A percentile compares a stretch with the other conserved stretches of the same genome.
Conservation (phyloP, 2,329 filamentous ascomycete species). For the Pseudocercospora pini-densiflorae region DNA sequence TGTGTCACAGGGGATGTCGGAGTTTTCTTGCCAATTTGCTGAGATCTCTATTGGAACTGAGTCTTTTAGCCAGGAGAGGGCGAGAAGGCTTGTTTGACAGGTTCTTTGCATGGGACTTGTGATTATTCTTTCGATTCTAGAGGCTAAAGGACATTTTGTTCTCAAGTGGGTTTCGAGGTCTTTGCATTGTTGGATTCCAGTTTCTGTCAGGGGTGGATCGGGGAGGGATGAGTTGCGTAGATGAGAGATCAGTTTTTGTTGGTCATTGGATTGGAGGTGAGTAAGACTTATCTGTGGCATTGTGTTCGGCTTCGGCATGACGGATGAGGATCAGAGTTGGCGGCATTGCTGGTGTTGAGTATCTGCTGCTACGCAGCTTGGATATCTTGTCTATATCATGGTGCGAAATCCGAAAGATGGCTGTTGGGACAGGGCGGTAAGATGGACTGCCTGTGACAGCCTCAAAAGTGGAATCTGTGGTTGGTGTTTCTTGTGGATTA, state of each 20-base stretch:
- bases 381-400: background rate
- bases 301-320: constrained; percentile 52
- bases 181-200: constrained; percentile 47
- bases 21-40: constrained; percentile 66
- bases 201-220: constrained; percentile 49
- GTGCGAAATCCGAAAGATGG: no score
- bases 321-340: constrained; percentile 53
- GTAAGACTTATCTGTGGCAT: constrained; percentile 41
- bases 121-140: constrained; percentile 60
- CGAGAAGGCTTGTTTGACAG: constrained; percentile 65
- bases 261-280: background rate
- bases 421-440: background rate
- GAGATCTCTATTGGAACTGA: constrained; percentile 59
- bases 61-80: constrained; percentile 63
- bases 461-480: background rate
- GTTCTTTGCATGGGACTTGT: constrained; percentile 69
- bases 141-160: constrained; percentile 41
- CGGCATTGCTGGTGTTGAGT: constrained; percentile 33
- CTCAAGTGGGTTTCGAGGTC: constrained; percentile 46
- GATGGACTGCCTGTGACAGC: background rate
- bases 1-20: constrained; percentile 63
- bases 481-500: background rate
- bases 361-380: background rate
- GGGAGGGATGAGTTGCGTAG: constrained; percentile 45
- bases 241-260: background rate